A percentile compares a stretch with the other conserved stretches of the same genome.
Conservation (phyloP, 805 yeast species). For the Lachancea dasiensis region DNA sequence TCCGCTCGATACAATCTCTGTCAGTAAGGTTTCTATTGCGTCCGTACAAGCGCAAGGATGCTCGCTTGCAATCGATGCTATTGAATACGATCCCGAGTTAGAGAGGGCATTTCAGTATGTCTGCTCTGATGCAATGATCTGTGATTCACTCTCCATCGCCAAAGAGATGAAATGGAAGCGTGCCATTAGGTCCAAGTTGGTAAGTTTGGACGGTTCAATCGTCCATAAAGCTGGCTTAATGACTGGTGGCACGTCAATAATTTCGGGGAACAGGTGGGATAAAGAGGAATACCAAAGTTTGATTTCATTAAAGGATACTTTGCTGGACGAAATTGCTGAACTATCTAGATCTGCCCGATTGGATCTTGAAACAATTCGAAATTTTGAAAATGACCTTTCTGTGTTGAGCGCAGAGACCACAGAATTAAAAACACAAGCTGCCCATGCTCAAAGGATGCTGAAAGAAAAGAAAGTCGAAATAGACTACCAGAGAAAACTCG, state of each 20-base stretch:
- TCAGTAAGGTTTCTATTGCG: slow-evolving; percentile 49
- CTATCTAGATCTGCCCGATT: slow-evolving; percentile 39
- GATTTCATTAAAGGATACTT: slow-evolving; percentile 42
- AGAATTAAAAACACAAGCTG: slow-evolving; percentile 39
- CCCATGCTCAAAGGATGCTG: slow-evolving; percentile 40
- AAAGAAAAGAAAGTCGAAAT: slow-evolving; percentile 46
- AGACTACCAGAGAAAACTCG: slow-evolving; percentile 38
- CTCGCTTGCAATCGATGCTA: slow-evolving; percentile 57
- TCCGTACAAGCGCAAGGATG: slow-evolving; percentile 20
- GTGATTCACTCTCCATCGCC: slow-evolving; percentile 66
- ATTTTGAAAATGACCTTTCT: slow-evolving; percentile 50
- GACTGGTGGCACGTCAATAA: slow-evolving; percentile 79
- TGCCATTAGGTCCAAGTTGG: slow-evolving; percentile 56
- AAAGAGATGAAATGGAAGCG: slow-evolving; percentile 64
- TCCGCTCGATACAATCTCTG: slow-evolving; percentile 73
- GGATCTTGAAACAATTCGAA: slow-evolving; percentile 50
- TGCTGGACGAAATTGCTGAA: slow-evolving; percentile 42
- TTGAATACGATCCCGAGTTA: slow-evolving; percentile 58
- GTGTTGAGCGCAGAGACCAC: slow-evolving; percentile 43
- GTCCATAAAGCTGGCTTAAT: slow-evolving; percentile 82
- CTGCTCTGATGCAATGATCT: slow-evolving; percentile 72
- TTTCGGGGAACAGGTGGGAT: slow-evolving; percentile 56
- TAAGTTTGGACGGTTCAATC: slow-evolving; percentile 77
- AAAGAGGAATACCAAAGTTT: slow-evolving; percentile 57
- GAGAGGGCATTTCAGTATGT: slow-evolving; percentile 78